phyloP scores from a whole-genome alignment of 2,329 filamentous ascomycete species.

The Cytospora paraplurivora region DNA sequence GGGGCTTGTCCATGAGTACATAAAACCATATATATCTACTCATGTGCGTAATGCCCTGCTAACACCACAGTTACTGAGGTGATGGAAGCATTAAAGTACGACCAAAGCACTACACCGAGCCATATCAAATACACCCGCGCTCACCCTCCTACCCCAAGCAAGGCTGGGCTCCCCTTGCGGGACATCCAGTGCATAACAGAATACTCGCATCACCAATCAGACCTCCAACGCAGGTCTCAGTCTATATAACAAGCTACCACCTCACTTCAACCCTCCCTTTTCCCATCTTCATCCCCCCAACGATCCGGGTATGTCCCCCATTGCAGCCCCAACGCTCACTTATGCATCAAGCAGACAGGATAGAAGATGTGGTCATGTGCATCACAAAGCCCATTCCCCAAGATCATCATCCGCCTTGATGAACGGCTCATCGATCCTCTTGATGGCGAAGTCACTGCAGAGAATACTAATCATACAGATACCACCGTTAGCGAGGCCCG shows the following conservation, averaged over 20 bases:
- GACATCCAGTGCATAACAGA: too few relatives aligned
- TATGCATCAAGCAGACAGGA: neutral
- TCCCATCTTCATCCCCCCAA: neutral
- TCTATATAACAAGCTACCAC: neutral
- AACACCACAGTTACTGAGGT: too few relatives aligned
- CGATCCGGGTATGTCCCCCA: neutral
- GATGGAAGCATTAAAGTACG: too few relatives aligned
- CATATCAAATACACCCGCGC: too few relatives aligned
- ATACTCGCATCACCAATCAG: neutral
- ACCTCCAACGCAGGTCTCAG: neutral
- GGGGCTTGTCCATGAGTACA: too few relatives aligned
- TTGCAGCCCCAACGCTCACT: neutral
- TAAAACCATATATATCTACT: too few relatives aligned
- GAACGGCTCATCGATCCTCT: constrained; percentile 91
- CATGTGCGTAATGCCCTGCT: too few relatives aligned
- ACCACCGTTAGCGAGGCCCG: constrained; percentile 8
- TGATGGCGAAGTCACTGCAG: constrained; percentile 93
- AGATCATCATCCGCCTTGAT: constrained; percentile 71
- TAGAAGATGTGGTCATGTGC: neutral
- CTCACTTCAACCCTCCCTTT: neutral
- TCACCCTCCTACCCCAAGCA: too few relatives aligned
- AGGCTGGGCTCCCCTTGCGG: too few relatives aligned
- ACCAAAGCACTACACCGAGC: too few relatives aligned
- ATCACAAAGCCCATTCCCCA: constrained; percentile 71
- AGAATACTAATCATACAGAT: constrained; percentile 64